Percentiles rank a stretch among this genome's conserved stretches.
These are phyloP conservation scores for Middelhovenomyces tepae DNA, from an alignment of 805 yeast species.

Conservation along the genomic window DNA sequence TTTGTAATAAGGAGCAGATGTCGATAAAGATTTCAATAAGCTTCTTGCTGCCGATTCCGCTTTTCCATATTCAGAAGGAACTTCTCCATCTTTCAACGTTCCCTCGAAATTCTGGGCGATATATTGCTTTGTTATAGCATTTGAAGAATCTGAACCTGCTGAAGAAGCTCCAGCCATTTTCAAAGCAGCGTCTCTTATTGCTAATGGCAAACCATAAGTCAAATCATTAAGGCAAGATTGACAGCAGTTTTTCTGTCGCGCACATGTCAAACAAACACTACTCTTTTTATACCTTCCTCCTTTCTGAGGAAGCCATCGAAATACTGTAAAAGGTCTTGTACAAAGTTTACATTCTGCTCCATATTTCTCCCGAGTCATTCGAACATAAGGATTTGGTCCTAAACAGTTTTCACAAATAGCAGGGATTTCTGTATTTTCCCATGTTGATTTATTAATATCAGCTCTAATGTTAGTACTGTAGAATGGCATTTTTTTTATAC, in stretches of 20 bases:
- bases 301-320: constrained; percentile 54
- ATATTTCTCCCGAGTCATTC: constrained; percentile 57
- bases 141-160: constrained; percentile 36
- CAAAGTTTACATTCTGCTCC: constrained; percentile 86
- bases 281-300: constrained; percentile 48
- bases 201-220: constrained; percentile 69
- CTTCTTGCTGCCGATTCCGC: constrained; percentile 38
- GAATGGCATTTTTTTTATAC: constrained; percentile 5
- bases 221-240: constrained; percentile 82
- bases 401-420: constrained; percentile 68
- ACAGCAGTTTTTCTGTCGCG: constrained; percentile 73
- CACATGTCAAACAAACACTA: constrained; percentile 69
- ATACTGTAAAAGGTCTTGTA: constrained; percentile 75
- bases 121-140: constrained; percentile 47
- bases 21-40: constrained; percentile 43
- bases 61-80: constrained; percentile 16
- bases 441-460: constrained; percentile 26
- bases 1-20: constrained; percentile 23
- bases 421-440: constrained; percentile 38
- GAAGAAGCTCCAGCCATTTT: constrained; percentile 43
- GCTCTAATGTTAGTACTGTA: constrained; percentile 18
- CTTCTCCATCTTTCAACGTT: constrained; percentile 19
- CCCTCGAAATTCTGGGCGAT: constrained; percentile 42
- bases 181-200: constrained; percentile 71
- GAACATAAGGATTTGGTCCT: constrained; percentile 56